phyloP scores from a whole-genome alignment of 768 basidiomycete genomes.

The Epithele typhae region DNA sequence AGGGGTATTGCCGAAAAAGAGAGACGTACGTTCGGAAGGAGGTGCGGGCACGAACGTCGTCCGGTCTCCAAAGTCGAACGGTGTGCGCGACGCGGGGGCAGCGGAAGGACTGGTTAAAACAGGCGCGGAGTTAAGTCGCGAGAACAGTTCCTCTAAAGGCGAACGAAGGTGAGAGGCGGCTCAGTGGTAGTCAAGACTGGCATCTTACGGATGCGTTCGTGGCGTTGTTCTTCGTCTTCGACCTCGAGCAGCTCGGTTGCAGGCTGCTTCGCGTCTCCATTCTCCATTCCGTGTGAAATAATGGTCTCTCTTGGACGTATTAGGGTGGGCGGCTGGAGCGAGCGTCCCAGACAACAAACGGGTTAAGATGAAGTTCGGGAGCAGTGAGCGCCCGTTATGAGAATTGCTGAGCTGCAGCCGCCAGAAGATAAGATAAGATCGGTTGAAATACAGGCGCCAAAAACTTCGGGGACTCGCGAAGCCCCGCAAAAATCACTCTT shows the following conservation, averaged over 20 bases:
- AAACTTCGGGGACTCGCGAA: no score
- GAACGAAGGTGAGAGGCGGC: neutral
- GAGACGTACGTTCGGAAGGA: slow-evolving; percentile 45
- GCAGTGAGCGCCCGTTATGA: no score
- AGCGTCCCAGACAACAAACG: no score
- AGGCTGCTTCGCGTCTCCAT: no score
- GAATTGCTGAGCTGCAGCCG: no score
- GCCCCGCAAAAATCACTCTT: no score
- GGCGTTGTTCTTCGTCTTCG: slow-evolving; percentile 19
- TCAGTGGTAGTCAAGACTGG: neutral
- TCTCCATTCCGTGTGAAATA: no score
- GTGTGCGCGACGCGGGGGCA: neutral
- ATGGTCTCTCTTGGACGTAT: no score
- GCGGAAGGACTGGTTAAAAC: neutral
- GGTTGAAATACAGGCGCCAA: no score
- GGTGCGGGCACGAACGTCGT: slow-evolving; percentile 35
- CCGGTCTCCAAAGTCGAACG: slow-evolving; percentile 31
- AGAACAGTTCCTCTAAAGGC: slow-evolving; percentile 2
- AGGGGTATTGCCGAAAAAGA: neutral
- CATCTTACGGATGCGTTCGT: slow-evolving; percentile 18
- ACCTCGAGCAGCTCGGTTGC: slow-evolving; percentile 17
- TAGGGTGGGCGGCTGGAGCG: no score
- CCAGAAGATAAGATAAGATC: no score
- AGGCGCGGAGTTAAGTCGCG: neutral
- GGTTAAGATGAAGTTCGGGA: no score